Evolutionary conservation across 306 rosid species (phyloP).

Genomic region (Vachellia collinsii): DNA sequence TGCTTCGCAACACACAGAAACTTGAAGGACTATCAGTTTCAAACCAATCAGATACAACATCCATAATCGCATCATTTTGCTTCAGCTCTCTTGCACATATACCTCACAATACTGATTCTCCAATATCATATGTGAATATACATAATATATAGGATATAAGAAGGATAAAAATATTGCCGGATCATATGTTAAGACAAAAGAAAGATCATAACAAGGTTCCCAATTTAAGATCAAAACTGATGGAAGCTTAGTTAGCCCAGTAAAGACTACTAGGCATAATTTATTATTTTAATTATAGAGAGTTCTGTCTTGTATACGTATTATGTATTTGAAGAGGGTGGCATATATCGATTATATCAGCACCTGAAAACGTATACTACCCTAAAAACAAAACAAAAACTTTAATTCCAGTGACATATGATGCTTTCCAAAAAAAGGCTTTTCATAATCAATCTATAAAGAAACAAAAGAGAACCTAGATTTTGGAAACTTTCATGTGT

Average conservation of each 20-base stretch:
- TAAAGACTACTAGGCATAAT: not conserved
- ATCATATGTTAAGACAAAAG: not conserved
- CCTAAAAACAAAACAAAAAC: too few species aligned
- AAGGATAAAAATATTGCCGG: not conserved
- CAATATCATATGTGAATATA: not conserved
- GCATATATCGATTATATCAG: not conserved
- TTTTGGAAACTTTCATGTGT: not conserved
- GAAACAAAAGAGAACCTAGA: not conserved
- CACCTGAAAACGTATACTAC: not conserved
- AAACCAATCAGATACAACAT: constrained; percentile 26
- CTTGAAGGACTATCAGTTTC: constrained; percentile 22
- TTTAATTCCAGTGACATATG: not conserved
- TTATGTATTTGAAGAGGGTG: not conserved
- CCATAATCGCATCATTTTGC: not conserved
- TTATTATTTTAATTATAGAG: not conserved
- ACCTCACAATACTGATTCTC: not conserved
- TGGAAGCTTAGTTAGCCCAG: not conserved
- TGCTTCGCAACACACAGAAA: not conserved
- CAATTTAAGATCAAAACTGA: not conserved
- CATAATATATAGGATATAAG: too few species aligned
- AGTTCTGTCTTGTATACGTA: not conserved
- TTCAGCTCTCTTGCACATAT: not conserved
- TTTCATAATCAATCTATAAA: not conserved
- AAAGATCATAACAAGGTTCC: not conserved
- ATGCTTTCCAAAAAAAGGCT: not conserved